phyloP scores from a whole-genome alignment of 257 asterid genomes.

The Knoxia roxburghii region DNA sequence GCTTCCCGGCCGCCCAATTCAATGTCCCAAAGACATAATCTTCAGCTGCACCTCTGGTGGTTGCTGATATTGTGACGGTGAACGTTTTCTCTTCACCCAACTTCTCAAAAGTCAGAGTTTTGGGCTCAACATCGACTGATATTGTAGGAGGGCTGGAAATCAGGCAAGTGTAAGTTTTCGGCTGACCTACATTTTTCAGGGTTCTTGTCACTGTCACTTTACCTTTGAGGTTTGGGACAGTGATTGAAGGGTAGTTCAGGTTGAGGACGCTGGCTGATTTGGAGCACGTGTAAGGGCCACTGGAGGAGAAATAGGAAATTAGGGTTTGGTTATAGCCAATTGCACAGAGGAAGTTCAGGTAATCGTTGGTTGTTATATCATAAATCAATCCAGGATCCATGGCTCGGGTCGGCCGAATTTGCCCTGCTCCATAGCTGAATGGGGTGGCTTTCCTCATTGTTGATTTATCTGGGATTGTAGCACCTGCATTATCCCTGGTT shows the following conservation, averaged over 20 bases:
- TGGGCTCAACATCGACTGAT: conserved; percentile 39
- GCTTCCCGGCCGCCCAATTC: neutral
- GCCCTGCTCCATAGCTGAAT: neutral
- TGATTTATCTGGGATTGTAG: conserved; percentile 49
- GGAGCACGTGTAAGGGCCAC: conserved; percentile 36
- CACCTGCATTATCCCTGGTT: conserved; percentile 49
- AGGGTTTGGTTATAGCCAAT: conserved; percentile 44
- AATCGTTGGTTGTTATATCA: conserved; percentile 43
- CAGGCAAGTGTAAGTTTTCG: conserved; percentile 52
- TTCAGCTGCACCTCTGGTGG: neutral
- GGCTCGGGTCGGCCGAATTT: neutral
- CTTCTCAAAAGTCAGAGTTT: conserved; percentile 28
- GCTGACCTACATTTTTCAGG: conserved; percentile 64
- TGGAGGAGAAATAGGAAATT: conserved; percentile 29
- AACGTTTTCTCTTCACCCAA: conserved; percentile 56
- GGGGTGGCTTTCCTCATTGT: conserved; percentile 41
- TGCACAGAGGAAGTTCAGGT: conserved; percentile 57
- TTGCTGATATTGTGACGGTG: conserved; percentile 25
- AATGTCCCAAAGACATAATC: neutral
- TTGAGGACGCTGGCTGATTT: conserved; percentile 32
- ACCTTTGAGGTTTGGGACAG: conserved; percentile 46
- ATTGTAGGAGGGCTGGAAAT: conserved; percentile 48
- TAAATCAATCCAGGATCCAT: conserved; percentile 73
- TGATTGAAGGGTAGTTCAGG: conserved; percentile 79
- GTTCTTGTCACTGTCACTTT: conserved; percentile 50